Conservation (phyloP, 495 filamentous ascomycete genomes). For the Cairneyella variabilis region DNA sequence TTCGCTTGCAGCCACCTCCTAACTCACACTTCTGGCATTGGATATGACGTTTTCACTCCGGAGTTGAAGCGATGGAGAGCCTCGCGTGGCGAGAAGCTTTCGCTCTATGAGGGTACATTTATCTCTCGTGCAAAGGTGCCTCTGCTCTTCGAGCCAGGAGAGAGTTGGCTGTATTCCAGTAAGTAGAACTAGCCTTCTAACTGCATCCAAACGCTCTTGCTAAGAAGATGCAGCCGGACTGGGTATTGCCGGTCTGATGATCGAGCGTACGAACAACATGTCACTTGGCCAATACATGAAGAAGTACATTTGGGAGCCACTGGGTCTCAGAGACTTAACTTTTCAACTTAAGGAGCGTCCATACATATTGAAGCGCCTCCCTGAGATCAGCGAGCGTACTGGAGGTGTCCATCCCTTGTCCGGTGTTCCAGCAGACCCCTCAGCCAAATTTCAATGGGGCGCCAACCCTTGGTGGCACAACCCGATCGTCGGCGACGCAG, state of each 20-base stretch:
- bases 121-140: conserved; percentile 24
- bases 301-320: conserved; percentile 50
- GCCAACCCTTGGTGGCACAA: background rate
- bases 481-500: conserved; percentile 11
- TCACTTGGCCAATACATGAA: conserved; percentile 54
- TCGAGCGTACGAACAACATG: conserved; percentile 44
- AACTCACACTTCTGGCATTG: background rate
- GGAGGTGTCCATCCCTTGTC: conserved; percentile 17
- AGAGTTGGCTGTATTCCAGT: conserved; percentile 41
- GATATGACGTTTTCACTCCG: background rate
- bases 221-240: conserved; percentile 24
- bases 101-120: background rate
- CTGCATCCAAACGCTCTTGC: background rate
- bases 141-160: conserved; percentile 44
- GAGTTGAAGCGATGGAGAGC: background rate
- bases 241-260: conserved; percentile 49
- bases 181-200: background rate
- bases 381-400: conserved; percentile 31
- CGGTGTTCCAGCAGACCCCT: background rate
- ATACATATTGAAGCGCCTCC: conserved; percentile 30
- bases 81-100: background rate
- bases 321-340: conserved; percentile 45
- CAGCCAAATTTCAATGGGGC: background rate
- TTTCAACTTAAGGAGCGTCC: conserved; percentile 42
- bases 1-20: too few species aligned